These are phyloP conservation scores for Straminergon stramineum DNA, from an alignment of 225 moss, liverwort and hornwort species.

Conservation along the genomic window DNA sequence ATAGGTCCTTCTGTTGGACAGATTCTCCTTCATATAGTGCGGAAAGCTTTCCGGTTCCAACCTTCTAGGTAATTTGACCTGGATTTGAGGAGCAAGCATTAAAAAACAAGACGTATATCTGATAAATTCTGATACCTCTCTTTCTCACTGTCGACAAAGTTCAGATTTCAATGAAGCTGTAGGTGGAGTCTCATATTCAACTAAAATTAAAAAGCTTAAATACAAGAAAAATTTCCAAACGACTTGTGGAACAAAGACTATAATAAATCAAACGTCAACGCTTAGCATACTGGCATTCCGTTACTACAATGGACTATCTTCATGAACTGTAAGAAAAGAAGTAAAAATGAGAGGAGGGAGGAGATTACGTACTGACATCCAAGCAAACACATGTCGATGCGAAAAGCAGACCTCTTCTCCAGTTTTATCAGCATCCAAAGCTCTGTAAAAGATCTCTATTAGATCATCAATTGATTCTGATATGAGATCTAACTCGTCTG, in stretches of 20 bases:
- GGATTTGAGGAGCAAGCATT: neutral
- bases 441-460: constrained; percentile 46
- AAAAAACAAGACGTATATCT: neutral
- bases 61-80: constrained; percentile 41
- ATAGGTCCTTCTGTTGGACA: constrained; percentile 17
- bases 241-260: neutral
- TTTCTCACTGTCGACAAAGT: neutral
- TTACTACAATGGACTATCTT: neutral
- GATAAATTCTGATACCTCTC: neutral
- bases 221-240: neutral
- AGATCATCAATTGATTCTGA: constrained; percentile 37
- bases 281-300: neutral
- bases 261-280: neutral
- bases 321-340: neutral
- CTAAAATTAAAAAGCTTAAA: neutral
- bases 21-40: constrained; percentile 36
- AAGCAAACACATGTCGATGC: constrained; percentile 46
- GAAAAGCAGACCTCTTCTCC: constrained; percentile 46
- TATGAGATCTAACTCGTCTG: constrained; percentile 17
- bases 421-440: constrained; percentile 51
- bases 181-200: neutral
- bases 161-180: neutral
- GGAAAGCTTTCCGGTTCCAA: constrained; percentile 39
- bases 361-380: constrained; percentile 57
- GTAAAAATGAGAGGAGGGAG: neutral